These are phyloP conservation scores for Xylaria sp. DNA, from an alignment of 2,329 filamentous ascomycete species.

Conservation along the genomic window DNA sequence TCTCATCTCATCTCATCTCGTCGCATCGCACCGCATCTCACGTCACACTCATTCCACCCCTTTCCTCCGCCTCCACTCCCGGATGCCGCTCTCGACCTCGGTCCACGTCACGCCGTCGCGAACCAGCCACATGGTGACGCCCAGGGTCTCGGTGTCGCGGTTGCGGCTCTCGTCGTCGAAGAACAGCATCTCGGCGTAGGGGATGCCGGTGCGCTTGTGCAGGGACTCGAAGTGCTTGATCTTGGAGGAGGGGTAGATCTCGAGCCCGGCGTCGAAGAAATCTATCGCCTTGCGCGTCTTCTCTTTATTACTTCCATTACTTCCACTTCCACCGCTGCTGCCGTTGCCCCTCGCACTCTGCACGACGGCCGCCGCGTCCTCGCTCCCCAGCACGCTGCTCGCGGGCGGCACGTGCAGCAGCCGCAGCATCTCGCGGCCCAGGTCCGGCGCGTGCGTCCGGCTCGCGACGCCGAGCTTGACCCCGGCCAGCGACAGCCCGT, in stretches of 20 bases:
- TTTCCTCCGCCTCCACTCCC: slow-evolving; percentile 81
- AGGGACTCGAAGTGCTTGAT: slow-evolving; percentile 84
- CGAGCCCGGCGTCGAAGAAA: slow-evolving; percentile 68
- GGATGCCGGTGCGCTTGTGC: slow-evolving; percentile 74
- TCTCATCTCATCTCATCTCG: no score
- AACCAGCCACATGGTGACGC: slow-evolving; percentile 86
- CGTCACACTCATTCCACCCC: slow-evolving; percentile 48
- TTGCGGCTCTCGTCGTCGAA: slow-evolving; percentile 95
- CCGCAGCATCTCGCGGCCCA: slow-evolving; percentile 83
- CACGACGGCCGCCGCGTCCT: slow-evolving; percentile 1
- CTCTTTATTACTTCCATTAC: slow-evolving; percentile 33
- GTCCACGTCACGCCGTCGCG: slow-evolving; percentile 78
- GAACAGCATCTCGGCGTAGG: slow-evolving; percentile 88
- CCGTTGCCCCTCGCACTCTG: slow-evolving; percentile 5
- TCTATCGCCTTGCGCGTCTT: slow-evolving; percentile 63
- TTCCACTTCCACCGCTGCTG: slow-evolving; percentile 27
- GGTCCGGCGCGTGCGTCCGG: slow-evolving; percentile 80
- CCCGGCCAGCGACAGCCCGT: slow-evolving; percentile 61
- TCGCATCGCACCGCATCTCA: slow-evolving; percentile 1
- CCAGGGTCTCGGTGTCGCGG: slow-evolving; percentile 79
- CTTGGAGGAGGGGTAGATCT: slow-evolving; percentile 83
- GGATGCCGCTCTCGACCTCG: slow-evolving; percentile 82
- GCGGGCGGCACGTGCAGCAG: slow-evolving; percentile 69
- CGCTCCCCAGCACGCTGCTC: slow-evolving; percentile 39
- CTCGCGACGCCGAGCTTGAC: slow-evolving; percentile 77